Evolutionary conservation across 306 rosid species (phyloP).

Genomic region (Glycine latifolia): DNA sequence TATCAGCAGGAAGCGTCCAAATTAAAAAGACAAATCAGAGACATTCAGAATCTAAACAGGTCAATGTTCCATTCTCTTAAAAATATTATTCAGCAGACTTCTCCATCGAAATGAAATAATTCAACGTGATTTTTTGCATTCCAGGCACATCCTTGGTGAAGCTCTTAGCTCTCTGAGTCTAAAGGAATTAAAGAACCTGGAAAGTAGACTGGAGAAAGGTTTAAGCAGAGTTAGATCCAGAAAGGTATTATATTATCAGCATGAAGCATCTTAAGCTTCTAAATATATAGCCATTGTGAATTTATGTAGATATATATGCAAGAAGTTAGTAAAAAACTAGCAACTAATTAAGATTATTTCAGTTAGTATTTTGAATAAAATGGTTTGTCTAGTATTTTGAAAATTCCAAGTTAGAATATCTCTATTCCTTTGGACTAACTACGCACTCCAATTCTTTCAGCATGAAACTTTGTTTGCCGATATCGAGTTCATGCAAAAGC

Average conservation of each 20-base stretch:
- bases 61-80: constrained; percentile 11
- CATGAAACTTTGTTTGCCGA: constrained; percentile 76
- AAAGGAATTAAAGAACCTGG: constrained; percentile 84
- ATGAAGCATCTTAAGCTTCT: neutral
- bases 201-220: constrained; percentile 88
- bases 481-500: constrained; percentile 86
- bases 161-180: constrained; percentile 70
- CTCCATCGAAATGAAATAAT: neutral
- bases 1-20: constrained; percentile 89
- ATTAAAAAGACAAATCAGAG: constrained; percentile 80
- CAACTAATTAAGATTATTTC: neutral
- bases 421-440: constrained; percentile 32
- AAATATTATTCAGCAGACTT: neutral
- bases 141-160: constrained; percentile 86
- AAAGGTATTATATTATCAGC: constrained; percentile 56
- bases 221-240: constrained; percentile 82
- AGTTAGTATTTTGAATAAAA: neutral
- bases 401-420: neutral
- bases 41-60: constrained; percentile 83
- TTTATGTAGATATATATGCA: neutral
- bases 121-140: neutral
- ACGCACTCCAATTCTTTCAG: constrained; percentile 47
- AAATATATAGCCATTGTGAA: neutral
- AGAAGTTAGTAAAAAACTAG: neutral
- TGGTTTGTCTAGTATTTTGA: neutral